phyloP scores from a whole-genome alignment of 495 filamentous ascomycete genomes.

The Amorphotheca resinae region DNA sequence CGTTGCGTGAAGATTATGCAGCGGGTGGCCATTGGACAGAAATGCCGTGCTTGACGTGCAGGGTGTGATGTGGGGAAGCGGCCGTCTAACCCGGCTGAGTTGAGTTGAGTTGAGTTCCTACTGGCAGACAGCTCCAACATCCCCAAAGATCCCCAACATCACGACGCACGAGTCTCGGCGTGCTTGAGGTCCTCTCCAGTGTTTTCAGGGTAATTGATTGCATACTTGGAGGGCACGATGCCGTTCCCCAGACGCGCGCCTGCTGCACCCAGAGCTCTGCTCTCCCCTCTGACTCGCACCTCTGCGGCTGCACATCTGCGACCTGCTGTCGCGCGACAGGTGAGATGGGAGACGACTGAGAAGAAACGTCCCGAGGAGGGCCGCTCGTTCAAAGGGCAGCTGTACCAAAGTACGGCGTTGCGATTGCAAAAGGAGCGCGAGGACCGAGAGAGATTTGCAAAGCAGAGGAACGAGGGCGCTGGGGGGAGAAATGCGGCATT shows the following conservation, averaged over 20 bases:
- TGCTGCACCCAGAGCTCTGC: constrained; percentile 10
- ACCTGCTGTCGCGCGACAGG: not conserved
- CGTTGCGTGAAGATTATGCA: too few relatives aligned
- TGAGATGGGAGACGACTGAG: constrained; percentile 16
- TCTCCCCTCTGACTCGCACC: not conserved
- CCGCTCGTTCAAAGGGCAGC: constrained; percentile 66
- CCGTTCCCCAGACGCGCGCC: constrained; percentile 9
- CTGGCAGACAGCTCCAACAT: too few relatives aligned
- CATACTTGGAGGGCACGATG: constrained; percentile 6
- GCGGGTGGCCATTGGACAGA: too few relatives aligned
- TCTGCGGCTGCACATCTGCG: constrained; percentile 6
- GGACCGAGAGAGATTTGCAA: constrained; percentile 53
- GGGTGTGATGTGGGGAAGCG: too few relatives aligned
- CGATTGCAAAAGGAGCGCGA: constrained; percentile 63
- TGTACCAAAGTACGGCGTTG: constrained; percentile 71
- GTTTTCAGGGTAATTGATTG: too few relatives aligned
- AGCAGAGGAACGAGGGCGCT: constrained; percentile 37
- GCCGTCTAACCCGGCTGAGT: too few relatives aligned
- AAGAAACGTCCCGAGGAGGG: constrained; percentile 11
- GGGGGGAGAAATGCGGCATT: constrained; percentile 45
- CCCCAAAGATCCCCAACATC: too few relatives aligned
- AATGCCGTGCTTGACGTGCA: too few relatives aligned
- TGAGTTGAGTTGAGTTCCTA: too few relatives aligned
- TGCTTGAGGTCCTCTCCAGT: too few relatives aligned
- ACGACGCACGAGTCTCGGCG: too few relatives aligned